phyloP scores from a whole-genome alignment of 768 basidiomycete genomes.

The Coprinopsis strossmayeri region DNA sequence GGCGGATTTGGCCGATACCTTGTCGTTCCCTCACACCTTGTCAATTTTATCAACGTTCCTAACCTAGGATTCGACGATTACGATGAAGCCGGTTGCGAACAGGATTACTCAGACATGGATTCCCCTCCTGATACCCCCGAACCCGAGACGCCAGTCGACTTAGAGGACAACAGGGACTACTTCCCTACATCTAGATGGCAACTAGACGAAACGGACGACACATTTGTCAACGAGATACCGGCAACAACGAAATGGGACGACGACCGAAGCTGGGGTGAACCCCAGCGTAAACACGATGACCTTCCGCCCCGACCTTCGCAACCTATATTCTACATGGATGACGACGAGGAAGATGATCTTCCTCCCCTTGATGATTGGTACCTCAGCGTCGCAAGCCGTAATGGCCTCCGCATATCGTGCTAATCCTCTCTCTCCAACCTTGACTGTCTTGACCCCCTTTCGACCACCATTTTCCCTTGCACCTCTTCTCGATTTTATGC shows the following conservation, averaged over 20 bases:
- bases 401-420: conserved; percentile 3
- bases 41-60: conserved; percentile 20
- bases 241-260: neutral
- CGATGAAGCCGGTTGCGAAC: conserved; percentile 16
- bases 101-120: conserved; percentile 9
- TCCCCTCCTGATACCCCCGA: conserved; percentile 15
- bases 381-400: conserved; percentile 19
- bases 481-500: neutral
- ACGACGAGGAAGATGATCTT: conserved; percentile 27
- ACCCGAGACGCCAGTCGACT: conserved; percentile 17
- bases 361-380: conserved; percentile 39
- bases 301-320: conserved; percentile 3
- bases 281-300: neutral
- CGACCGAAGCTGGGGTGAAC: neutral
- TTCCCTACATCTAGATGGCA: conserved; percentile 11
- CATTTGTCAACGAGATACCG: neutral
- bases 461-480: neutral
- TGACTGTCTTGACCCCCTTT: neutral
- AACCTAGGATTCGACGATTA: conserved; percentile 10
- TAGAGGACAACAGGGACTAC: conserved; percentile 15
- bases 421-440: neutral
- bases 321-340: conserved; percentile 10
- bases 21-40: conserved; percentile 20
- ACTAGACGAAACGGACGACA: conserved; percentile 9
- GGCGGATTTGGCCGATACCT: conserved; percentile 27